phyloP scores from a whole-genome alignment of 305 asterid genomes.

The Solanum hybrid region DNA sequence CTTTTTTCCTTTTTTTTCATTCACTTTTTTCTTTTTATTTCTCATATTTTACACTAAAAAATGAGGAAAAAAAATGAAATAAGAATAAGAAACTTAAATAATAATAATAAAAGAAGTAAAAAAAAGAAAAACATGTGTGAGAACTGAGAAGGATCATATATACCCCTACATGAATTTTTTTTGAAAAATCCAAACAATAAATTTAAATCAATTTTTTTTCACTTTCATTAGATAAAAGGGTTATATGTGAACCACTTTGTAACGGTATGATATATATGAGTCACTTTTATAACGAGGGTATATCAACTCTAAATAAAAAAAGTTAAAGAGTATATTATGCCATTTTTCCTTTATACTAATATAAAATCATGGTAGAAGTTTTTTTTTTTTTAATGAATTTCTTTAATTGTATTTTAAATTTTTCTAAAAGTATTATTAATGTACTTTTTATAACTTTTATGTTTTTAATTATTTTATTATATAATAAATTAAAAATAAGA shows the following conservation, averaged over 20 bases:
- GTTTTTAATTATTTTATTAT: not conserved
- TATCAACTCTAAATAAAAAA: no score
- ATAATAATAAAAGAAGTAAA: not conserved
- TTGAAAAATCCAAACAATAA: no score
- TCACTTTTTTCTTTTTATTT: no score
- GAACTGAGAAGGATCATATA: not conserved
- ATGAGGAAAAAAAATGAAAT: no score
- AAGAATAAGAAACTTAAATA: not conserved
- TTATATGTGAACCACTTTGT: not conserved
- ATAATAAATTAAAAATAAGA: not conserved
- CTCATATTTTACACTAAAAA: not conserved
- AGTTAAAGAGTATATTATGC: not conserved
- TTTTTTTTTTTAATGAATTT: not conserved
- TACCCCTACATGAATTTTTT: no score
- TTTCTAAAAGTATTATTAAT: not conserved
- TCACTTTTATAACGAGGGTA: no score
- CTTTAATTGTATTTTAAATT: not conserved
- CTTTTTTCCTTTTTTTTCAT: not conserved
- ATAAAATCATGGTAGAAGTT: not conserved
- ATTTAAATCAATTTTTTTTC: not conserved
- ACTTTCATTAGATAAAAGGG: not conserved
- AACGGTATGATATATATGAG: not conserved
- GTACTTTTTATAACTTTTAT: not conserved
- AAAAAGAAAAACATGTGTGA: not conserved
- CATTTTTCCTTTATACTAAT: not conserved